Conservation (phyloP, 345 rosid genomes). For the Ricinus communis region DNA sequence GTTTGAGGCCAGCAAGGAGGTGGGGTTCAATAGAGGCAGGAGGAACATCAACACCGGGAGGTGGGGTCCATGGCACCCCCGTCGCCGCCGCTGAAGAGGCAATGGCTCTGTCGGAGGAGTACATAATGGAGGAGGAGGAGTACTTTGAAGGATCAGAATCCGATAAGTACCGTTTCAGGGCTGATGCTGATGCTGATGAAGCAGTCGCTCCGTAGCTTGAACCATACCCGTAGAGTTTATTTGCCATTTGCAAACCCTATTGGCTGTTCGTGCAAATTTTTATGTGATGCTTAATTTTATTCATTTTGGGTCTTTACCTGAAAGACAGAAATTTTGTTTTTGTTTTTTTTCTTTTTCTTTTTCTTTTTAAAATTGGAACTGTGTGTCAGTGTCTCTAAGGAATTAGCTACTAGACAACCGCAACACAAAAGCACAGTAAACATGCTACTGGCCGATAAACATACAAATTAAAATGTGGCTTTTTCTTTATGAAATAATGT, state of each 20-base stretch:
- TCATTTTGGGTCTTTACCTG: too few species aligned
- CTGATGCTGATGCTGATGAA: background rate
- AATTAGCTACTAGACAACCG: too few species aligned
- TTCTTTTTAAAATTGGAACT: too few species aligned
- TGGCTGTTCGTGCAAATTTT: background rate
- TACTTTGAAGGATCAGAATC: slow-evolving; percentile 27
- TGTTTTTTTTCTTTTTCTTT: too few species aligned
- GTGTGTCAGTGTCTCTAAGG: too few species aligned
- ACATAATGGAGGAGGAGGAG: slow-evolving; percentile 12
- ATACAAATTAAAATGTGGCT: too few species aligned
- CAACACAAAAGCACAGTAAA: too few species aligned
- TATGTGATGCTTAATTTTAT: too few species aligned
- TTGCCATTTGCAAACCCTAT: slow-evolving; percentile 11
- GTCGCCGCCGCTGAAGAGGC: slow-evolving; percentile 12
- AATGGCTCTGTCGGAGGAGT: slow-evolving; percentile 19
- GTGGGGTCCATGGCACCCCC: slow-evolving; percentile 23
- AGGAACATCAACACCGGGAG: slow-evolving; percentile 46
- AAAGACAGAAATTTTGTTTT: too few species aligned
- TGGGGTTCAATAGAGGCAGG: slow-evolving; percentile 42
- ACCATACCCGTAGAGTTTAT: slow-evolving; percentile 5
- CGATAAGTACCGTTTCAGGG: background rate
- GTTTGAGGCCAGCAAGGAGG: slow-evolving; percentile 46
- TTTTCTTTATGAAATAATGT: too few species aligned
- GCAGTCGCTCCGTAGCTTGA: background rate
- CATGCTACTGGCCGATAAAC: too few species aligned